Percentiles rank a stretch among this genome's conserved stretches.
Evolutionary conservation across 768 basidiomycete species (phyloP).

Genomic region (Gloeopeniophorella convolvens): DNA sequence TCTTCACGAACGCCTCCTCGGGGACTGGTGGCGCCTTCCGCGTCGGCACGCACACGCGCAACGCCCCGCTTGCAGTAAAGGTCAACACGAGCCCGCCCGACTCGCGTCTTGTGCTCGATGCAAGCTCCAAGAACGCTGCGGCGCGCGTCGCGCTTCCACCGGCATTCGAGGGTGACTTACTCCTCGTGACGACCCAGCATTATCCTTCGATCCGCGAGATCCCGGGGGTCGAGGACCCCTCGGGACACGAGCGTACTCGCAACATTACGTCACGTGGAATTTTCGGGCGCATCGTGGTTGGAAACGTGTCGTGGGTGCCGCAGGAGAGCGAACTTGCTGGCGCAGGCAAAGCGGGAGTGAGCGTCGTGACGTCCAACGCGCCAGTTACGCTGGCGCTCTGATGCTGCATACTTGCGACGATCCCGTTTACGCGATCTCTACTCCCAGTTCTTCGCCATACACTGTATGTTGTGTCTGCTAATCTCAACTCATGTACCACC

Average conservation of each 20-base stretch:
- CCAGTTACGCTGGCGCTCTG: constrained; percentile 3
- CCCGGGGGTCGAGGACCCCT: background rate
- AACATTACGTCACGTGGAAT: background rate
- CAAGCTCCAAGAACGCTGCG: background rate
- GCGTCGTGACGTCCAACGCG: background rate
- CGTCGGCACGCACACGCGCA: constrained; percentile 1
- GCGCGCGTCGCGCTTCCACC: background rate
- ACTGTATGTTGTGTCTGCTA: too few relatives aligned
- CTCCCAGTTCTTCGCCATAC: too few relatives aligned
- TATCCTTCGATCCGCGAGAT: background rate
- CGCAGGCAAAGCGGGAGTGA: background rate
- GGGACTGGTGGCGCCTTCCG: background rate
- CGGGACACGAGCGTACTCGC: background rate
- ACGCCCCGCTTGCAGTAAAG: background rate
- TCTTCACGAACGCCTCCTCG: constrained; percentile 1
- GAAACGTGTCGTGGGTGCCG: constrained; percentile 3
- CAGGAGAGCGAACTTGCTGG: background rate
- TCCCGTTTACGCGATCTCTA: too few relatives aligned
- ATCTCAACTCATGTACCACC: too few relatives aligned
- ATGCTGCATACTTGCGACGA: too few relatives aligned
- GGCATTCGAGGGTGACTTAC: constrained; percentile 7
- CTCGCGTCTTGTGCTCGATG: background rate
- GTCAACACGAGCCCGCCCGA: background rate
- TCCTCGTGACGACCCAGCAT: background rate
- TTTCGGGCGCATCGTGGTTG: background rate